Percentiles rank a stretch among this genome's conserved stretches.
phyloP scores from a whole-genome alignment of 2,329 filamentous ascomycete genomes.

The Clonostachys sp. region DNA sequence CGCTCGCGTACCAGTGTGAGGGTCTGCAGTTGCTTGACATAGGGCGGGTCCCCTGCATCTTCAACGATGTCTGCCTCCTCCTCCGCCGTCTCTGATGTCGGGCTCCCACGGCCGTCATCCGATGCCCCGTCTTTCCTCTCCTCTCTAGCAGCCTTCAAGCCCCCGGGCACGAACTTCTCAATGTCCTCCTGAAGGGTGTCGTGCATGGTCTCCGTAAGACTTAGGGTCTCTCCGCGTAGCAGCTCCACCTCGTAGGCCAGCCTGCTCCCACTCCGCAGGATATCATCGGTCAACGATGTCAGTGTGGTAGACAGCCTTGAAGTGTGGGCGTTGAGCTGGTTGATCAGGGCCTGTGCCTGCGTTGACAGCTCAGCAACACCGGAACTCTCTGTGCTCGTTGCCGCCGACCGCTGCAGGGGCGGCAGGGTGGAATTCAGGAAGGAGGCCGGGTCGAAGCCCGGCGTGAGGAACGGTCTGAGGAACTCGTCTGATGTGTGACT shows the following conservation, averaged over 20 bases:
- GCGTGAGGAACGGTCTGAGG: constrained; percentile 69
- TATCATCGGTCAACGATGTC: constrained; percentile 91
- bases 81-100: constrained; percentile 6
- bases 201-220: constrained; percentile 73
- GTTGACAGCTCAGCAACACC: constrained; percentile 69
- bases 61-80: constrained; percentile 1
- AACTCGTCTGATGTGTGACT: constrained; percentile 66
- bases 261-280: constrained; percentile 80
- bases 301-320: constrained; percentile 75
- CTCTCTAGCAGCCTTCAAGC: constrained; percentile 27
- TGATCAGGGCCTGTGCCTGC: constrained; percentile 78
- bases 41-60: constrained; percentile 48
- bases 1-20: constrained; percentile 76
- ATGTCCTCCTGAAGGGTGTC: constrained; percentile 71
- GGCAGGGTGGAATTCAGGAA: constrained; percentile 82
- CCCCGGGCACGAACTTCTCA: constrained; percentile 61
- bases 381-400: neutral
- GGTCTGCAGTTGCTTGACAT: constrained; percentile 75
- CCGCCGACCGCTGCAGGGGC: constrained; percentile 42
- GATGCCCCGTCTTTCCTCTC: constrained; percentile 8
- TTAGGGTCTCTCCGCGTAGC: constrained; percentile 78
- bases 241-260: constrained; percentile 94
- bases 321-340: constrained; percentile 84
- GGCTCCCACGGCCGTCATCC: neutral
- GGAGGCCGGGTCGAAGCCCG: constrained; percentile 75